These are phyloP conservation scores for Monascus purpureus DNA, from an alignment of 495 filamentous ascomycete genomes.

Conservation along the genomic window DNA sequence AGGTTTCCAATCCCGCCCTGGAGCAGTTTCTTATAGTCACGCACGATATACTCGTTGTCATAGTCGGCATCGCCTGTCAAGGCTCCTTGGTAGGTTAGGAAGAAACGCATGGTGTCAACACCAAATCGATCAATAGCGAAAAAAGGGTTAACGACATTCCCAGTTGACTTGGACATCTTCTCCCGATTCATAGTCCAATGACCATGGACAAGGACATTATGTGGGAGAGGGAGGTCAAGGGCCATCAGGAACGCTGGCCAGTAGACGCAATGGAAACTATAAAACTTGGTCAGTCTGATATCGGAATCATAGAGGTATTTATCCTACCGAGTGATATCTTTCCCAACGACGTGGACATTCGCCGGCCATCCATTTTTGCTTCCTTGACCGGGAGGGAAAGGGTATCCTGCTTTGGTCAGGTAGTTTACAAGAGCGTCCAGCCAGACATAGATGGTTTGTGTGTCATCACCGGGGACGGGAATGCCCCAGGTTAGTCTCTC, in stretches of 20 bases:
- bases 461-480: conserved; percentile 66
- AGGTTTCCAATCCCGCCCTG: conserved; percentile 69
- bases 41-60: conserved; percentile 58
- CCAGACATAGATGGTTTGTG: conserved; percentile 96
- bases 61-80: conserved; percentile 70
- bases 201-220: conserved; percentile 70
- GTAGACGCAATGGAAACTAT: conserved; percentile 83
- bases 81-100: conserved; percentile 63
- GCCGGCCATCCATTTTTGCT: conserved; percentile 66
- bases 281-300: conserved; percentile 7
- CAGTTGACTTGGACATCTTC: conserved; percentile 93
- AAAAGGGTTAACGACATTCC: conserved; percentile 92
- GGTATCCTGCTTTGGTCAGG: conserved; percentile 74
- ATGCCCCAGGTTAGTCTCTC: conserved; percentile 82
- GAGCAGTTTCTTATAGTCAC: conserved; percentile 64
- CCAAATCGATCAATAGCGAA: conserved; percentile 84
- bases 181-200: conserved; percentile 84
- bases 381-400: conserved; percentile 54
- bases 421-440: conserved; percentile 93
- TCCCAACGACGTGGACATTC: conserved; percentile 83
- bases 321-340: conserved; percentile 71
- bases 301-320: conserved; percentile 1
- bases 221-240: conserved; percentile 68
- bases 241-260: conserved; percentile 96
- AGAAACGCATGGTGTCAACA: conserved; percentile 76